A percentile compares a stretch with the other conserved stretches of the same genome.
phyloP scores from a whole-genome alignment of 1,284 basidiomycete species.

The Schizopora paradoxa region DNA sequence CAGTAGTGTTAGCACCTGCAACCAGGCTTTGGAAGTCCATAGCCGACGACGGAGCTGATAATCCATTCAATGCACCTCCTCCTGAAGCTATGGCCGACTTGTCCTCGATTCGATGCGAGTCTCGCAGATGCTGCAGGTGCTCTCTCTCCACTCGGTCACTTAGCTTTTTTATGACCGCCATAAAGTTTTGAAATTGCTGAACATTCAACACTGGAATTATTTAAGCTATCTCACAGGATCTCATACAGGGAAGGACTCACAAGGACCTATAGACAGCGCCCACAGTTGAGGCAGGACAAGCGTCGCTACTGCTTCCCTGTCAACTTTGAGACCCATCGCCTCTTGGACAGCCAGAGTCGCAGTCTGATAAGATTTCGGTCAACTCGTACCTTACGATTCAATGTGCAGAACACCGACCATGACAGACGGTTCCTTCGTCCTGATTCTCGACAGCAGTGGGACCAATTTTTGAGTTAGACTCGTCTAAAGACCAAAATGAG shows the following conservation, averaged over 20 bases:
- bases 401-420: conserved; percentile 53
- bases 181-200: conserved; percentile 88
- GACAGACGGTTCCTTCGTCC: conserved; percentile 90
- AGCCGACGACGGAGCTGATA: conserved; percentile 24
- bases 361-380: conserved; percentile 46
- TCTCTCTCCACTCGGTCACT: conserved; percentile 82
- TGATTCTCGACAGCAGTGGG: conserved; percentile 88
- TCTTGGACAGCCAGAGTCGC: conserved; percentile 93
- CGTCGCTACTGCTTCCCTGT: conserved; percentile 91
- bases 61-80: conserved; percentile 32
- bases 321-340: conserved; percentile 93
- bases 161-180: conserved; percentile 70
- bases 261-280: conserved; percentile 95
- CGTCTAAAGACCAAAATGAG: conserved; percentile 32
- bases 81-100: conserved; percentile 42
- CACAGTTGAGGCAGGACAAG: conserved; percentile 91
- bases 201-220: conserved; percentile 68
- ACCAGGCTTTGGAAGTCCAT: conserved; percentile 73
- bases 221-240: conserved; percentile 1
- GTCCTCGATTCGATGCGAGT: conserved; percentile 79
- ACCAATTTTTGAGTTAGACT: conserved; percentile 95
- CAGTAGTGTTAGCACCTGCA: conserved; percentile 40
- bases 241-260: conserved; percentile 41
- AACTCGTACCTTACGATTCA: not conserved
- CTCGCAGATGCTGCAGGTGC: conserved; percentile 77